Conservation (phyloP, 305 asterid species). For the Solanum hybrid region DNA sequence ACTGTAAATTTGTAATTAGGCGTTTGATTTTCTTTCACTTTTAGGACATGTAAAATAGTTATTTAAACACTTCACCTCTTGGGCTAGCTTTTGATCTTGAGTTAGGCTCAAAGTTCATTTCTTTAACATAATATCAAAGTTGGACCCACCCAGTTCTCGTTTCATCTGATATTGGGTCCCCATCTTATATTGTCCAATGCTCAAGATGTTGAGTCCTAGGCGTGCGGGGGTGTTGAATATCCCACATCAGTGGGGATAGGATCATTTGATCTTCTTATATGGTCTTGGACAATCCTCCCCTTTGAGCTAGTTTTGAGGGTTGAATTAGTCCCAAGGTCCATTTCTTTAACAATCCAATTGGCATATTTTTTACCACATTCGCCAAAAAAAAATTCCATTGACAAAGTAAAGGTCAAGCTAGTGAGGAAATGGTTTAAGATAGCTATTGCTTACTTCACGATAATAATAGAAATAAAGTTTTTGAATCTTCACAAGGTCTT, state of each 20-base stretch:
- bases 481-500: background rate
- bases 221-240: background rate
- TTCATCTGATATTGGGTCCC: background rate
- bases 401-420: constrained; percentile 1
- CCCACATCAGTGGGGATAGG: background rate
- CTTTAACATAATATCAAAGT: background rate
- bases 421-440: background rate
- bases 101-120: background rate
- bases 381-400: background rate
- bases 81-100: background rate
- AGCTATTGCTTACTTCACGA: background rate
- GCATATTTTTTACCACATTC: background rate
- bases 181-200: background rate
- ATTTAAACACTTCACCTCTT: background rate
- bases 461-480: background rate
- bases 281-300: background rate
- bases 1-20: background rate
- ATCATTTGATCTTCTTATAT: background rate
- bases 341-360: background rate
- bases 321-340: background rate
- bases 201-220: background rate
- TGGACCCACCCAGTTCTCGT: background rate
- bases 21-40: background rate
- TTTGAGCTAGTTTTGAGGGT: background rate
- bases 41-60: background rate